Base-by-base conservation (phyloP, 352 stramenopile species). In the Pythium folliculosum region DNA sequence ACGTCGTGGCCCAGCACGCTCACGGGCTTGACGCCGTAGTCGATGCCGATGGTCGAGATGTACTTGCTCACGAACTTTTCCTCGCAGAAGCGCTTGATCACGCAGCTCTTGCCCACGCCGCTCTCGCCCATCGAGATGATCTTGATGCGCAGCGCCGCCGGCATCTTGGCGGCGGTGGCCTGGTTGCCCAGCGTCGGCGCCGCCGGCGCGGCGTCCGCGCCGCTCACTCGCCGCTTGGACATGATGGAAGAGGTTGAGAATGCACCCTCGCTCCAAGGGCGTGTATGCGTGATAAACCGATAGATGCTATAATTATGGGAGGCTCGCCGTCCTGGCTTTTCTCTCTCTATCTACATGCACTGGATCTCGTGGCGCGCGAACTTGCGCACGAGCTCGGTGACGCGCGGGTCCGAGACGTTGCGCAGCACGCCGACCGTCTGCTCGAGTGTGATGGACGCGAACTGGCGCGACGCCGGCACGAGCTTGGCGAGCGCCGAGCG, bases 1-100 rank as follows among this genome's bases (percentile, higher is more conserved):
- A 95, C 88, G 62, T 93, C 77, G 17, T 81, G 65, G 23, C 84
- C 81, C 30, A 81, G 72, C 14, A 98, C 77, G 19, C 79, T 69
- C 43, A 98, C 86, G 16, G 89, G 76, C 63, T 98, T 98, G 44
- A 98, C 93, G 50, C 95, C 94, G 67, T 98, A 98, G 71, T 99
- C 95, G 62, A 98, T 95, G 49, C 95, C 96, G 65, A 98, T 98
- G 6, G 96, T 99, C 40, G 88, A 91, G 55, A 98, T 98, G 74
- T 98, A 98, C 80, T 98, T 98, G 63, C 74, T 88, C 25, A 98
- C 89, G 71, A 98, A 98, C 72, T 96, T 93, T 55, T 93, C 86
- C 72, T 99, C 96, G 74, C 96, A 99, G 75, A 97, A 98, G 7
- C 94, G 88, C 68, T 99, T 99, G 66, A 99, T 97, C 23, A 97